Base-by-base conservation (phyloP, 495 filamentous ascomycete species). In the Xylaria sp. region DNA sequence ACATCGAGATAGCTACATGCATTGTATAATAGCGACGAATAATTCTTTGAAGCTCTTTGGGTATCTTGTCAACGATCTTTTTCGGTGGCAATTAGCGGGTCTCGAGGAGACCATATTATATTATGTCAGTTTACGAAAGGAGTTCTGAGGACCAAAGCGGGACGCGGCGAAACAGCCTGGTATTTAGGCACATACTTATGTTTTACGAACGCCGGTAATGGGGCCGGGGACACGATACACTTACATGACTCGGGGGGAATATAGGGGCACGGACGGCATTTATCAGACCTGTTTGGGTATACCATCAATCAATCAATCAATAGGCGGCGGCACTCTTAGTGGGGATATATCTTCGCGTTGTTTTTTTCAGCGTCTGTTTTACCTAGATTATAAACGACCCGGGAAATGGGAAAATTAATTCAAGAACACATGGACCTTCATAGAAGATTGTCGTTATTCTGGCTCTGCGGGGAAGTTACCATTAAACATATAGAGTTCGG, bases 251-350 rank as follows among this genome's bases (percentile, higher is more conserved):
- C 41, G 24, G 64, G 64, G 11, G 64, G 64, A 5, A 55, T 24
- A 53, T 67, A 55, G 33, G 46, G 33, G 3, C 43, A 53, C 19
- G 64, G 43, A 41, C 26, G 41, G 41, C 61, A 63, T 44, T 29
- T 41, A 59, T 59, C 15, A 33, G 57, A 21, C 31, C 57, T 59
- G 37, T 37, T 21, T 21, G 57, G 57, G 33, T 59, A 59, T 59
- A 59, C 57, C 57, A 59, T 59, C 57, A 37, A 59, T n/a, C 6
- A n/a, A n/a, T n/a, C n/a, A n/a, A n/a, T n/a, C n/a, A n/a, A n/a
- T n/a, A n/a, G n/a, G n/a, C n/a, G n/a, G n/a, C n/a, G 57, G 57
- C n/a, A 37, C 31, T 55, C 26, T 17, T 29, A 7, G 11, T 6
- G 24, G 52, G 40, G 40, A 14, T 19, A 14, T 26, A 55, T 55